Base-by-base conservation (phyloP, 2,329 filamentous ascomycete genomes). In the Calonectria crousiana region DNA sequence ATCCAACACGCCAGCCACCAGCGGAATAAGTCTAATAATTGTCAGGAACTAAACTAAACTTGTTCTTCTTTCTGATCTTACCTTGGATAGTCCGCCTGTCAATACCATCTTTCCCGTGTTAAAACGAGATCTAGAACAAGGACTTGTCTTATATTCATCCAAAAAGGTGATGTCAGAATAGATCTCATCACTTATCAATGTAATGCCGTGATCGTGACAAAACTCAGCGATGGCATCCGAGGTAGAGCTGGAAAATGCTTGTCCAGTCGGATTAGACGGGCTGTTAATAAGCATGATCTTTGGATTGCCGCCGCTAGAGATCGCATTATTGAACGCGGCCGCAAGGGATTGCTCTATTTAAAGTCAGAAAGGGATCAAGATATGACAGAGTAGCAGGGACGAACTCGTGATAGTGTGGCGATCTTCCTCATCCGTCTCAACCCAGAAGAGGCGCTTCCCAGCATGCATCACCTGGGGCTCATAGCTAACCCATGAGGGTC, bases 401-500 rank as follows among this genome's bases (percentile, higher is more conserved):
- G 9, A 51, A 69, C 67, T 18, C 20, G 67, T 62, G n/a, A 69
- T 62, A 4, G 67, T 62, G 20, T 69, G 67, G 16, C 67, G 67
- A 18, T 69, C 67, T 4, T 69, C n/a, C 20, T 62, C 67, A 16
- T 69, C 53, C 11, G 67, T 69, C 20, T 69, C 67, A 11, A 69
- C 53, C 67, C 67, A 69, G 32, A 62, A 69, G 8, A 51, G 41
- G 16, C 26, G 38, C 53, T 69, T 69, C 10, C 56, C 28, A 9
- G 67, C 67, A 41, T 69, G 53, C 53, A 62, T 62, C 41, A 69
- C 53, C 30, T 69, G 53, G 2, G 67, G 67, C 18, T 69, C 67
- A 18, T 69, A 69, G 53, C 67, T 69, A 18, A 69, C 67, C 67
- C 67, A 69, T 16, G 53, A 69, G 2, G 67, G 67, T 5, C 67